A percentile compares a stretch with the other conserved stretches of the same genome.
These are phyloP conservation scores for Claviceps sp. DNA, from an alignment of 2,329 filamentous ascomycete genomes.

Conservation along the genomic window DNA sequence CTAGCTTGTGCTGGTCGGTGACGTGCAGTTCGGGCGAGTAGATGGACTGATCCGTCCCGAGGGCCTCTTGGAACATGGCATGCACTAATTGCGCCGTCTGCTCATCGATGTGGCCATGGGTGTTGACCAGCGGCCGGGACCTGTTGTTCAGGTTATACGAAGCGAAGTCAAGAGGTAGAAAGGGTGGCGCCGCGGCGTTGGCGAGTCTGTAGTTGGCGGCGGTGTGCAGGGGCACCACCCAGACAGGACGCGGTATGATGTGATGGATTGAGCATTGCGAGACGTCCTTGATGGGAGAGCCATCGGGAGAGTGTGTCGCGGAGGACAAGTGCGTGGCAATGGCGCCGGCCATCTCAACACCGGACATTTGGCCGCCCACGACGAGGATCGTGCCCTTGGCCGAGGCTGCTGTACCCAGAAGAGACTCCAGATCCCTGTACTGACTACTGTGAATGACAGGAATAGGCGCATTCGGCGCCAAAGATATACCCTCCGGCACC, in stretches of 20 bases:
- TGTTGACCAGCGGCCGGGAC: slow-evolving; percentile 44
- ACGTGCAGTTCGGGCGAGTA: slow-evolving; percentile 31
- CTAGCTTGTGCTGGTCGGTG: slow-evolving; percentile 23
- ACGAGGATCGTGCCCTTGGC: slow-evolving; percentile 52
- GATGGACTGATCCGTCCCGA: slow-evolving; percentile 42
- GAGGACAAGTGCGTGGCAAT: slow-evolving; percentile 61
- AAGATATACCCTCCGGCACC: slow-evolving; percentile 31
- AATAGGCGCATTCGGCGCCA: slow-evolving; percentile 18
- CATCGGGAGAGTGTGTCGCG: slow-evolving; percentile 37
- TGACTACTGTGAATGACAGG: slow-evolving; percentile 55
- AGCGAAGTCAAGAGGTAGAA: slow-evolving; percentile 59
- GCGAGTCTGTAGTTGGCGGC: slow-evolving; percentile 30
- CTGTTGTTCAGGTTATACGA: slow-evolving; percentile 58
- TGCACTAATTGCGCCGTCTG: slow-evolving; percentile 44
- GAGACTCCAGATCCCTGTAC: slow-evolving; percentile 40
- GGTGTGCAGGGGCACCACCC: slow-evolving; percentile 52
- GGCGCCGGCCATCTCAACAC: slow-evolving; percentile 61
- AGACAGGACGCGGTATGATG: slow-evolving; percentile 54
- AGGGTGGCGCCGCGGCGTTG: slow-evolving; percentile 38
- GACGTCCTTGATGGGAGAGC: slow-evolving; percentile 25
- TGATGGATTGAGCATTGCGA: slow-evolving; percentile 51
- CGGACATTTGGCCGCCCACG: slow-evolving; percentile 72
- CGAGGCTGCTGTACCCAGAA: slow-evolving; percentile 27
- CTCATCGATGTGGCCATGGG: slow-evolving; percentile 48
- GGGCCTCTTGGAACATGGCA: slow-evolving; percentile 29